Evolutionary conservation across 257 asterid genomes (phyloP).

Genomic region (Oldenlandia corymbosa): DNA sequence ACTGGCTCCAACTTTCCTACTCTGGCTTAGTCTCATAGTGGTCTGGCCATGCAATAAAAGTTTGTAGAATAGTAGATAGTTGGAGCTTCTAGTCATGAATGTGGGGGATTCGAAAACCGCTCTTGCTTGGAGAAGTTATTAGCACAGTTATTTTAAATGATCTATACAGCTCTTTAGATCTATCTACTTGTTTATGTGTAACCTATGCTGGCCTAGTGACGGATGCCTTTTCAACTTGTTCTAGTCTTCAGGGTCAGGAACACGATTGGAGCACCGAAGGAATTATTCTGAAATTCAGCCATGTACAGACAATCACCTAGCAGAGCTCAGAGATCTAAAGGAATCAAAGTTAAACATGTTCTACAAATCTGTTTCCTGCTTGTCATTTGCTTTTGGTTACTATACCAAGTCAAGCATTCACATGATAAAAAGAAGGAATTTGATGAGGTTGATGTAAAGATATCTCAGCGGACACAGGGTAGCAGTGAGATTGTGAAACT

Average conservation of each 20-base stretch:
- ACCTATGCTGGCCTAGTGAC: neutral
- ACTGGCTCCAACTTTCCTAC: neutral
- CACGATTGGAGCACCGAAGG: slow-evolving; percentile 14
- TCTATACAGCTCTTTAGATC: neutral
- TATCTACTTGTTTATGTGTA: neutral
- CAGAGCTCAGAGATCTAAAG: slow-evolving; percentile 70
- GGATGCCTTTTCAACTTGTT: slow-evolving; percentile 16
- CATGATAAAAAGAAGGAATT: slow-evolving; percentile 70
- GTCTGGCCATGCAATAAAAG: neutral
- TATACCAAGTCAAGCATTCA: slow-evolving; percentile 88
- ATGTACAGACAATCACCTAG: slow-evolving; percentile 77
- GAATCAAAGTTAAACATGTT: slow-evolving; percentile 54
- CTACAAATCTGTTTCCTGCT: slow-evolving; percentile 71
- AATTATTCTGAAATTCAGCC: slow-evolving; percentile 19
- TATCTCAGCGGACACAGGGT: slow-evolving; percentile 17
- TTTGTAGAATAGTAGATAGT: neutral
- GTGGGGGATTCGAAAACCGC: neutral
- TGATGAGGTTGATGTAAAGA: slow-evolving; percentile 48
- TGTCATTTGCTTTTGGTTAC: slow-evolving; percentile 84
- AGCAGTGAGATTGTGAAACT: slow-evolving; percentile 35
- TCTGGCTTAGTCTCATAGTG: neutral
- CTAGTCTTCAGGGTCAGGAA: slow-evolving; percentile 12
- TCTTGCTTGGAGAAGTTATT: neutral
- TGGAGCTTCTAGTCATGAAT: neutral
- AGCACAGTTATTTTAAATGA: neutral